phyloP scores from a whole-genome alignment of 2,329 filamentous ascomycete genomes.

The Knoxdaviesia capensis region DNA sequence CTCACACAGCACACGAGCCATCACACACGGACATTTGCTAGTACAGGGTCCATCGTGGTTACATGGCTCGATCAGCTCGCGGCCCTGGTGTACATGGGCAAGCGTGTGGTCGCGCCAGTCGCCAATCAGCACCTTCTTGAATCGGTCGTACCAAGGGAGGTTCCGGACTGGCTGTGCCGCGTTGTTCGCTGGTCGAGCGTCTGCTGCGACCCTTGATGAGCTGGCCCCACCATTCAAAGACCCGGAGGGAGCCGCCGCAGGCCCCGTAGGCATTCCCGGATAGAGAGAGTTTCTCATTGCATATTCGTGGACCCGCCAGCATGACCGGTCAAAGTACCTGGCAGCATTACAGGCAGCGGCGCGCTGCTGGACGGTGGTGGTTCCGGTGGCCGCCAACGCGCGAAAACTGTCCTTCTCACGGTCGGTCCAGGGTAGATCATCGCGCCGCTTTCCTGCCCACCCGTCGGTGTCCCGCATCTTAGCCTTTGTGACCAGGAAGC shows the following conservation, averaged over 20 bases:
- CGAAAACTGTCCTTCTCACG: slow-evolving; percentile 27
- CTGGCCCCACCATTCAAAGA: too few species aligned
- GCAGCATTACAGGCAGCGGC: slow-evolving; percentile 28
- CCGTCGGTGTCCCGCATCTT: slow-evolving; percentile 1
- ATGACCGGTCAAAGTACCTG: slow-evolving; percentile 27
- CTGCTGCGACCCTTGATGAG: too few species aligned
- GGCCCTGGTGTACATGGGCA: slow-evolving; percentile 32
- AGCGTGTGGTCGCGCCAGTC: slow-evolving; percentile 35
- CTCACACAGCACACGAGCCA: slow-evolving; percentile 45
- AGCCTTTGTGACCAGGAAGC: background rate
- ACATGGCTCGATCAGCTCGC: slow-evolving; percentile 43
- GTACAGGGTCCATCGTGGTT: slow-evolving; percentile 49
- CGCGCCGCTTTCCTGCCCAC: too few species aligned
- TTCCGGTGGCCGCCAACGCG: slow-evolving; percentile 21
- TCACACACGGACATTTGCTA: slow-evolving; percentile 41
- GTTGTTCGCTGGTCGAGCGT: too few species aligned
- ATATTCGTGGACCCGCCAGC: slow-evolving; percentile 24
- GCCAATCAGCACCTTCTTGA: slow-evolving; percentile 29
- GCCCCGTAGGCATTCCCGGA: too few species aligned
- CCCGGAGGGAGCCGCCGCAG: slow-evolving; percentile 8
- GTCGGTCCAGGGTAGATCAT: slow-evolving; percentile 21
- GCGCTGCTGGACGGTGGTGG: slow-evolving; percentile 18
- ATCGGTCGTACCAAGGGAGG: slow-evolving; percentile 34
- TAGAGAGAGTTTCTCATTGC: slow-evolving; percentile 7
- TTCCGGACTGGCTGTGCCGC: slow-evolving; percentile 16